Evolutionary conservation across 2,329 filamentous ascomycete species (phyloP), one percentile per base, ranked within the genome.

Genomic region (Epichloe coenophiala): DNA sequence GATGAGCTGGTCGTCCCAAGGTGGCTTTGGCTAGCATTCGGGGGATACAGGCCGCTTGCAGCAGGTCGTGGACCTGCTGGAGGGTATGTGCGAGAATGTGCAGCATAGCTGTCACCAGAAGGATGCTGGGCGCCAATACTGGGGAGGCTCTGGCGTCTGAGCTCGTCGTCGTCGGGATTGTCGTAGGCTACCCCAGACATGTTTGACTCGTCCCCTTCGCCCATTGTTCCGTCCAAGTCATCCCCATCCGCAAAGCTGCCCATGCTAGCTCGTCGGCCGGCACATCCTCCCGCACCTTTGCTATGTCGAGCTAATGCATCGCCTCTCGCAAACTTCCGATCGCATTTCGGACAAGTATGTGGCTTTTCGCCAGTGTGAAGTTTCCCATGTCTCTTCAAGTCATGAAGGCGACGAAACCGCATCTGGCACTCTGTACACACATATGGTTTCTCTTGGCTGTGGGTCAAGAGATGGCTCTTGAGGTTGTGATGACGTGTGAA

Each of bases 371-470:
- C 93, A 0, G 91, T 97, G 63, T 98, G 93, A 21, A 98, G 78
- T 69, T 98, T 98, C 56, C 86, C 89, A 65, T 98, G 93, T 40
- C 93, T 82, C 71, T 98, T 98, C 57, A 98, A 70, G 62, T 98
- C 93, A 64, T 98, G 93, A 48, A 97, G 74, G 56, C 93, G 82
- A 50, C 93, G 81, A 68, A 98, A 98, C 48, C 91, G 83, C 66
- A 93, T 87, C 59, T 91, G 81, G 65, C 93, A 98, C n/a, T 87
- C 88, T 55, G 88, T 83, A 64, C 93, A 98, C 31, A 93, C 80
- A 63, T 93, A 98, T 0, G 93, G 93, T 68, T 98, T 98, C 67
- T 98, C 93, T 73, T 98, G 91, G 61, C 90, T 96, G 67, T 97
- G 93, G 0, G 93, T 97, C 63, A 98, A 79, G 51, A 98, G 77